Evolutionary conservation across 176 grass and related monocot species (phyloP).

Genomic region (Triticum urartu): DNA sequence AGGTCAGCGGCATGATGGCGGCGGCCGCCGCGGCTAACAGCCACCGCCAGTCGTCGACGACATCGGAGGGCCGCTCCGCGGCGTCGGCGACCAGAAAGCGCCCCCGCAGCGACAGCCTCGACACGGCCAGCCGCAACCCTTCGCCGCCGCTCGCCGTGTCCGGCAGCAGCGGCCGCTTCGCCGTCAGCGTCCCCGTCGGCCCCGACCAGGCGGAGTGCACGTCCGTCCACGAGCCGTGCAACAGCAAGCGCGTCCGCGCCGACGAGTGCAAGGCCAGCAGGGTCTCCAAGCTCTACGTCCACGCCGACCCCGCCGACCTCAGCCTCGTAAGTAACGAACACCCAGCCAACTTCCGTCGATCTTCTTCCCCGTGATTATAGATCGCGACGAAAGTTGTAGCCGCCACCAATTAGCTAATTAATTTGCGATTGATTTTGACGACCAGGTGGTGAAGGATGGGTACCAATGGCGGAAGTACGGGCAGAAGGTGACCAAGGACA

Average conservation of each 20-base stretch:
- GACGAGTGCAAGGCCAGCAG: slow-evolving; percentile 49
- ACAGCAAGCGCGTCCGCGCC: slow-evolving; percentile 31
- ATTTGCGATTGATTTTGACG: too few species aligned
- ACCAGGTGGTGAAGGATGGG: too few species aligned
- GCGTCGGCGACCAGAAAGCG: slow-evolving; percentile 48
- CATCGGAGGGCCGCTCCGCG: slow-evolving; percentile 49
- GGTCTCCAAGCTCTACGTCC: slow-evolving; percentile 46
- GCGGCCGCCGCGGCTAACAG: neutral
- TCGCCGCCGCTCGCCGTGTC: neutral
- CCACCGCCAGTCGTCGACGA: slow-evolving; percentile 4
- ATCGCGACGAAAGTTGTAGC: too few species aligned
- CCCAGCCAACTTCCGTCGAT: neutral
- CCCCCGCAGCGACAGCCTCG: slow-evolving; percentile 48
- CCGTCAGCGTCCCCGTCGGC: neutral
- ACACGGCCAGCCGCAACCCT: slow-evolving; percentile 31
- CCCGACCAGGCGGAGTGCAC: slow-evolving; percentile 41
- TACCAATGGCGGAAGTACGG: too few species aligned
- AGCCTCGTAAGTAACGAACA: slow-evolving; percentile 57
- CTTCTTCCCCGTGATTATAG: slow-evolving; percentile 5
- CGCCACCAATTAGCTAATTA: too few species aligned
- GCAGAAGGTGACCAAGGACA: too few species aligned
- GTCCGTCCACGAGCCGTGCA: slow-evolving; percentile 30
- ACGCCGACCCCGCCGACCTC: slow-evolving; percentile 58
- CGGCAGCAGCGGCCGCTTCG: neutral
- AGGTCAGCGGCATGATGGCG: slow-evolving; percentile 43